These are phyloP conservation scores for Scheffersomyces stambukii DNA, from an alignment of 1,139 yeast genomes.

Conservation along the genomic window DNA sequence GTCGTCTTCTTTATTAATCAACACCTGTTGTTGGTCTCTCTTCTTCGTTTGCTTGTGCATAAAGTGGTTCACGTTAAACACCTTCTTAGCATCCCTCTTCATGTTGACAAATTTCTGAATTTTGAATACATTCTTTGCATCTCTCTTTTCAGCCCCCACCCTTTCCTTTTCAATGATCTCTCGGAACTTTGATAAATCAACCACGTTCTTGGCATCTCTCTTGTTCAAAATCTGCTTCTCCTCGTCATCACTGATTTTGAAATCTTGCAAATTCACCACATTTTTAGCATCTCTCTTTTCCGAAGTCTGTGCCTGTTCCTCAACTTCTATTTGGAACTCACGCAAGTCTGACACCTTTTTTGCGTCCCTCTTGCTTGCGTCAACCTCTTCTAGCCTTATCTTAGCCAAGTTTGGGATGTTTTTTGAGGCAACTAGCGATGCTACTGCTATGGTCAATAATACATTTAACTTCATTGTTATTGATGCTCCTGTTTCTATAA, in stretches of 20 bases:
- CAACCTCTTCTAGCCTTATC: constrained; percentile 3
- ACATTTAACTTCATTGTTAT: no score
- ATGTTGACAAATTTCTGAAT: constrained; percentile 6
- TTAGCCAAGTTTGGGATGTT: constrained; percentile 14
- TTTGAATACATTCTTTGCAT: constrained; percentile 16
- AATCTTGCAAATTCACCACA: constrained; percentile 15
- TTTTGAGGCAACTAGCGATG: no score
- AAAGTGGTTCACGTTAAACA: not conserved
- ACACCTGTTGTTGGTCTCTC: constrained; percentile 5
- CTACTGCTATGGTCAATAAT: no score
- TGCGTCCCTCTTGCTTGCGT: constrained; percentile 13
- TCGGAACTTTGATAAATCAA: no score
- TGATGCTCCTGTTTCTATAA: constrained; percentile 14
- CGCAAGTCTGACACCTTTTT: constrained; percentile 20
- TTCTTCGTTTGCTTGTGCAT: constrained; percentile 2
- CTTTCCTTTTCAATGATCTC: no score
- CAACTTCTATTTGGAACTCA: constrained; percentile 9
- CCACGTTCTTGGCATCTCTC: constrained; percentile 19
- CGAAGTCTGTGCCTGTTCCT: constrained; percentile 2
- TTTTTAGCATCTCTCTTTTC: constrained; percentile 21
- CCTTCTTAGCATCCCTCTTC: constrained; percentile 1
- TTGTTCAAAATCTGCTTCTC: constrained; percentile 10
- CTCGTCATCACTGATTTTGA: constrained; percentile 5
- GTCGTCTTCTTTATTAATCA: not conserved
- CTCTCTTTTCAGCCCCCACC: constrained; percentile 11